Percentiles rank a stretch among this genome's conserved stretches.
Evolutionary conservation across 495 filamentous ascomycete genomes (phyloP).

Genomic region (Talaromyces adpressus): DNA sequence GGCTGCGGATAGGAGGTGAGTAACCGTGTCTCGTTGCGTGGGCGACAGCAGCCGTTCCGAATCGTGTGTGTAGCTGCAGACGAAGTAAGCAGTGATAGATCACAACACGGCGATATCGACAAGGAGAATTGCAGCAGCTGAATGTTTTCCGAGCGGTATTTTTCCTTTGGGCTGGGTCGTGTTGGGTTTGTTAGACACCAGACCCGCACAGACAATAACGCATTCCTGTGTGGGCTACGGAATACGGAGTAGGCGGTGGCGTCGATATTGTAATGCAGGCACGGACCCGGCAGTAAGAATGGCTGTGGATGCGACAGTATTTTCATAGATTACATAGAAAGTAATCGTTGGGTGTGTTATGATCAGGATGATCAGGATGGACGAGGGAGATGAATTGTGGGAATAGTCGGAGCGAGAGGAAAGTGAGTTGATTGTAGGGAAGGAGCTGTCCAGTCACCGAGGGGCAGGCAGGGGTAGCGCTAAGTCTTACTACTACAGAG

Average conservation of each 20-base stretch:
- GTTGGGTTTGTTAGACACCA: slow-evolving; percentile 3
- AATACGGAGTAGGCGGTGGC: slow-evolving; percentile 5
- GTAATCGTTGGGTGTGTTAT: neutral
- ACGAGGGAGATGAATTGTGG: neutral
- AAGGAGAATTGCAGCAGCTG: neutral
- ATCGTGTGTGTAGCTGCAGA: neutral
- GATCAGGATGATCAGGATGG: neutral
- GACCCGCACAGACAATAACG: slow-evolving; percentile 7
- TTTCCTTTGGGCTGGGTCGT: neutral
- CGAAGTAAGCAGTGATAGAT: neutral
- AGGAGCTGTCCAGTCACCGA: neutral
- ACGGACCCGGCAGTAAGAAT: neutral
- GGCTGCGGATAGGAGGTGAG: neutral
- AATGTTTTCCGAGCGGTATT: neutral
- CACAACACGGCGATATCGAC: neutral
- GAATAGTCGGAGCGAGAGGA: neutral
- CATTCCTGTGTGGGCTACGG: slow-evolving; percentile 2
- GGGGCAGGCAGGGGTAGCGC: neutral
- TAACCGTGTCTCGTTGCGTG: neutral
- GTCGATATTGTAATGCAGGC: slow-evolving; percentile 5
- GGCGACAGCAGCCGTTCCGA: neutral
- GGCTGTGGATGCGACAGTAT: neutral
- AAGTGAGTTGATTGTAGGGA: neutral
- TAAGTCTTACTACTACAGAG: neutral
- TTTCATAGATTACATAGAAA: neutral